Evolutionary conservation across 2,329 filamentous ascomycete species (phyloP).

Genomic region (Hypoxylon sp.): DNA sequence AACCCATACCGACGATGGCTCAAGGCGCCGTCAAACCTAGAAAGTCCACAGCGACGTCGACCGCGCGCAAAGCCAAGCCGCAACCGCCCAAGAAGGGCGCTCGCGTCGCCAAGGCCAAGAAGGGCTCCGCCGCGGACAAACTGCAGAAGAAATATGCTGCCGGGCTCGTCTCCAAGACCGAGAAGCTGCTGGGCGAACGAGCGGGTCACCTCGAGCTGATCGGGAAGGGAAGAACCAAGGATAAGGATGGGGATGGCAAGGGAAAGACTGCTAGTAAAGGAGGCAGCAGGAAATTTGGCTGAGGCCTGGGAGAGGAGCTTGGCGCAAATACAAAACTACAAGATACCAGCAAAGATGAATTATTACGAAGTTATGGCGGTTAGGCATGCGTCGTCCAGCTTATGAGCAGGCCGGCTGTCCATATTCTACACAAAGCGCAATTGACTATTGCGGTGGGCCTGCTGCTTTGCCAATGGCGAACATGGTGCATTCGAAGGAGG

Average conservation of each 20-base stretch:
- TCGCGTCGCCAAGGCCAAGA: constrained; percentile 46
- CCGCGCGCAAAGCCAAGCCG: constrained; percentile 61
- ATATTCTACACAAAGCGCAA: background rate
- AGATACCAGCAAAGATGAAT: background rate
- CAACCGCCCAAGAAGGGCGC: constrained; percentile 56
- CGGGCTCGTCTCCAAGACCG: constrained; percentile 66
- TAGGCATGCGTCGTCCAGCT: background rate
- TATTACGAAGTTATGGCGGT: too few species aligned
- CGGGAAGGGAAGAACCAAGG: constrained; percentile 51
- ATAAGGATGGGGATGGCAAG: constrained; percentile 48
- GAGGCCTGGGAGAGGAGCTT: constrained; percentile 12
- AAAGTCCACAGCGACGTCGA: constrained; percentile 55
- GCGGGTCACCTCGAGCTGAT: constrained; percentile 71
- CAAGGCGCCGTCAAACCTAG: constrained; percentile 65
- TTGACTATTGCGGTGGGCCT: background rate
- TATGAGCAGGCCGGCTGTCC: background rate
- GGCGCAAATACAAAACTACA: background rate
- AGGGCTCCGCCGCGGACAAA: constrained; percentile 60
- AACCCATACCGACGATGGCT: constrained; percentile 56
- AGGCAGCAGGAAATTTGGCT: constrained; percentile 44
- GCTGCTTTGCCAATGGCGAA: background rate
- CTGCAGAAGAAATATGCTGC: constrained; percentile 66
- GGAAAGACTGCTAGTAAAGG: constrained; percentile 42
- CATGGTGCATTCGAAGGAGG: background rate
- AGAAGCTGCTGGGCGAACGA: constrained; percentile 68